Base-by-base conservation (phyloP, 164 flowering plant species). In the Saururus chinensis region DNA sequence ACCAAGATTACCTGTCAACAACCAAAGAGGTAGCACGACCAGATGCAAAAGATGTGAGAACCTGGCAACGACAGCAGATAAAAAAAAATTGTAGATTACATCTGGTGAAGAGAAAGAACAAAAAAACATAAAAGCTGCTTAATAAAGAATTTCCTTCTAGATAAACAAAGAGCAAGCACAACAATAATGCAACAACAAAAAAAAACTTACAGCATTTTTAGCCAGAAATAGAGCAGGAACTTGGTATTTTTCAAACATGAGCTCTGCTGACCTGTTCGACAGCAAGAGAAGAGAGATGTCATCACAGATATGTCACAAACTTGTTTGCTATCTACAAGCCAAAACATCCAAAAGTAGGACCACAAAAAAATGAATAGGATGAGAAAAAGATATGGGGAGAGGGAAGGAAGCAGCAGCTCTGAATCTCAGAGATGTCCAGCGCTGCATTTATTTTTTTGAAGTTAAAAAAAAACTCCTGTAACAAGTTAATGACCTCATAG, bases 1-100 rank as follows among this genome's bases (percentile, higher is more conserved):
- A 23, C 57, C 53, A 64, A 64, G 20, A 19, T 40, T 78, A 92
- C 96, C 98, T 62, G 71, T 93, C 99, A 69, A 93, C 95, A 71
- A 93, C 99, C 57, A 93, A 76, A 42, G 99, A 79, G 26, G 99
- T 93, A 48, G 99, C 92, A 69, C 96, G 95, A 26, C 99, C 99
- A 60, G 97, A 87, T 55, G 99, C 99, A 81, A 93, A 93, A 64
- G 97, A 85, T 58, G 97, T 90, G 51, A 93, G 88, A 67, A 93
- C 99, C 99, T 90, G 77, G 62, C 19, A 55, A 66, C 16, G n/a
- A 13, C 23, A 60, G 12, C 11, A 60, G 40, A 62, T 42, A 19
- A 35, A n/a, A 61, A 37, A 62, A n/a, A 19, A 60, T 17, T 9
- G 37, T 6, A 30, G 6, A 30, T 62, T 64, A 35, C 7, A 30